Conservation (phyloP, 176 grass and related monocot genomes). For the Secale cereale region DNA sequence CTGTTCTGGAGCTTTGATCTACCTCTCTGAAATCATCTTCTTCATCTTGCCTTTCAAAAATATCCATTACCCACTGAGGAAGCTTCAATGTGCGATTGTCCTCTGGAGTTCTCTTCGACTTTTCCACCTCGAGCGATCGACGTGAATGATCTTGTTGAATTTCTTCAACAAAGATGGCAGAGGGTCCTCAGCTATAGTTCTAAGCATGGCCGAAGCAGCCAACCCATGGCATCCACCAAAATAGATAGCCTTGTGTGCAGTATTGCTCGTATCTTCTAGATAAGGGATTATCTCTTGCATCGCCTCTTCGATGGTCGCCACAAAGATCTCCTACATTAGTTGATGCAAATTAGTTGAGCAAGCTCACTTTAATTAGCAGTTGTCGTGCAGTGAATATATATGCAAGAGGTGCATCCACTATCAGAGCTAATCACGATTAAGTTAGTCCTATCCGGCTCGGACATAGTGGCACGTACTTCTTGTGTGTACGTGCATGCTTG, state of each 20-base stretch:
- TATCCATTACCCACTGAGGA: background rate
- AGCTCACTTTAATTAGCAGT: background rate
- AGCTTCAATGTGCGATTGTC: background rate
- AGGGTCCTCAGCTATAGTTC: background rate
- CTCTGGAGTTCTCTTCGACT: background rate
- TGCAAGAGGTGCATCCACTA: too few species aligned
- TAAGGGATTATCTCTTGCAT: fast-evolving
- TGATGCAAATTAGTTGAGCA: background rate
- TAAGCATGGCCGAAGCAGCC: background rate
- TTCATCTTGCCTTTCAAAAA: background rate
- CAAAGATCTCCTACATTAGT: background rate
- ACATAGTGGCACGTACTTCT: too few species aligned
- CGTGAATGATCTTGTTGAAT: background rate
- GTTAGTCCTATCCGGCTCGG: too few species aligned
- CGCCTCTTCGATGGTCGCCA: fast-evolving
- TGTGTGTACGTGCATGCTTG: too few species aligned
- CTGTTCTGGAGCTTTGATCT: background rate
- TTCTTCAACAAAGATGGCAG: fast-evolving
- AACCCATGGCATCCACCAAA: background rate
- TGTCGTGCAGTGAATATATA: too few species aligned
- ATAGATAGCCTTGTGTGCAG: background rate
- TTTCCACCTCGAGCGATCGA: background rate
- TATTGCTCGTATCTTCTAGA: background rate
- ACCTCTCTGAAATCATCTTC: background rate
- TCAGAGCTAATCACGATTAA: too few species aligned